Base-by-base conservation (phyloP, 2,329 filamentous ascomycete genomes). In the Aspergillus caelatus region DNA sequence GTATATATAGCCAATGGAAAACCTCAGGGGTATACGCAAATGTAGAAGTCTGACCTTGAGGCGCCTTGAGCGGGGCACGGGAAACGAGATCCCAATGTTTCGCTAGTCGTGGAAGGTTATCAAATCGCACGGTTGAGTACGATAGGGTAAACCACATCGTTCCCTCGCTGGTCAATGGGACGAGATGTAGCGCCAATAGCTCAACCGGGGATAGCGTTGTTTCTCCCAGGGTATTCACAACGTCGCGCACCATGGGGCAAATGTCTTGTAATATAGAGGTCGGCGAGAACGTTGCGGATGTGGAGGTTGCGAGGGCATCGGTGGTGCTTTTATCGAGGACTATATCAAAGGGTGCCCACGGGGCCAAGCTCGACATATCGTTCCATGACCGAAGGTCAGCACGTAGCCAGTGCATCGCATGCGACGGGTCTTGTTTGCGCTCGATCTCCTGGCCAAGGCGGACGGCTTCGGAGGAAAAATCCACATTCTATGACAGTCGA, bases 391-490 rank as follows among this genome's bases (percentile, higher is more conserved):
- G 71, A 8, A 78, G 60, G 48, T 78, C 72, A 11, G 65, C 69
- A 12, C 67, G 71, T 3, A 70, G 39, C 76, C 76, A 78, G 43
- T 69, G 68, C 75, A 78, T 78, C 9, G 71, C 69, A 8, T 71
- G 63, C 2, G 61, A 62, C 1, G 62, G 54, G 1, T 68, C 14
- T 30, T 70, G 67, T 14, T 62, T 53, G 11, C 43, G 60, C 62
- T 78, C 75, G 4, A 43, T 34, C 9, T 73, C 67, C 57, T 63
- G 69, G 2, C 76, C 76, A 0, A 74, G 64, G 23, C 76, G 75
- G n/a, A 78, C 74, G 32, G 76, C 76, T 68, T 78, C 75, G 45
- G 68, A 58, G 57, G 76, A 78, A 34, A 78, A 78, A 58, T 78
- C 76, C 39, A 72, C 75, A 36, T 78, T 78, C 75, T 78, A 41